Percentiles rank a stretch among this genome's conserved stretches.
phyloP scores from a whole-genome alignment of 2,329 filamentous ascomycete species.

The Chaetomiaceae sp. region DNA sequence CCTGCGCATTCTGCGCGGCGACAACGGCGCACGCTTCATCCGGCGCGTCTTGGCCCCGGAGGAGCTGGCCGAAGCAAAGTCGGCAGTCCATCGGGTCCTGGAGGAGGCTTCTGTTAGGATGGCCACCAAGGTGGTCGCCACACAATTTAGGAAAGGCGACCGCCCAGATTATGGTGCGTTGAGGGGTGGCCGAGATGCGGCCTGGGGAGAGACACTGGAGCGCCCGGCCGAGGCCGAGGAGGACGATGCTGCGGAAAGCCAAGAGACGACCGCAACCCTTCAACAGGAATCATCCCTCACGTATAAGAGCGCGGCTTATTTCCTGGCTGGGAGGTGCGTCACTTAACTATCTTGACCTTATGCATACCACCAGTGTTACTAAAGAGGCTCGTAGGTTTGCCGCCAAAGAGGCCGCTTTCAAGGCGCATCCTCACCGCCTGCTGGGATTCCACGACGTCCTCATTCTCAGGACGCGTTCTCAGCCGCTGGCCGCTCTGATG shows the following conservation, averaged over 20 bases:
- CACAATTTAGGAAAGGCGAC: too few species aligned
- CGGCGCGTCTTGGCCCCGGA: slow-evolving; percentile 43
- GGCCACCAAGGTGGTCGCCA: background rate
- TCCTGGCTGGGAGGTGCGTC: slow-evolving; percentile 44
- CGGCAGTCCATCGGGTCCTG: slow-evolving; percentile 14
- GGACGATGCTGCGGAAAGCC: background rate
- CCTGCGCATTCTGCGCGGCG: slow-evolving; percentile 45
- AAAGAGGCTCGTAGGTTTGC: slow-evolving; percentile 36
- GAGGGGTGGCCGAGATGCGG: too few species aligned
- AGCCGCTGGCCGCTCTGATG: background rate
- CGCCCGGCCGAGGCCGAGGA: too few species aligned
- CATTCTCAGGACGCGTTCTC: slow-evolving; percentile 31
- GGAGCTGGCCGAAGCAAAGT: slow-evolving; percentile 32
- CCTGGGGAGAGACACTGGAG: too few species aligned
- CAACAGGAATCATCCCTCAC: too few species aligned
- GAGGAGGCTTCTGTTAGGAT: slow-evolving; percentile 5
- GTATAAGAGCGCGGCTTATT: slow-evolving; percentile 18
- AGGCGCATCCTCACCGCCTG: slow-evolving; percentile 59
- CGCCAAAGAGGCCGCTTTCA: slow-evolving; percentile 71
- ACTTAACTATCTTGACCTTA: too few species aligned
- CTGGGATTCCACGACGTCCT: slow-evolving; percentile 60
- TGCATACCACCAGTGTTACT: too few species aligned
- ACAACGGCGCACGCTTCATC: slow-evolving; percentile 41
- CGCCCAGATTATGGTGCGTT: too few species aligned
- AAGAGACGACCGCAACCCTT: too few species aligned